phyloP scores from a whole-genome alignment of 202 grass and related monocot genomes.

The Schoenoplectus triqueter region DNA sequence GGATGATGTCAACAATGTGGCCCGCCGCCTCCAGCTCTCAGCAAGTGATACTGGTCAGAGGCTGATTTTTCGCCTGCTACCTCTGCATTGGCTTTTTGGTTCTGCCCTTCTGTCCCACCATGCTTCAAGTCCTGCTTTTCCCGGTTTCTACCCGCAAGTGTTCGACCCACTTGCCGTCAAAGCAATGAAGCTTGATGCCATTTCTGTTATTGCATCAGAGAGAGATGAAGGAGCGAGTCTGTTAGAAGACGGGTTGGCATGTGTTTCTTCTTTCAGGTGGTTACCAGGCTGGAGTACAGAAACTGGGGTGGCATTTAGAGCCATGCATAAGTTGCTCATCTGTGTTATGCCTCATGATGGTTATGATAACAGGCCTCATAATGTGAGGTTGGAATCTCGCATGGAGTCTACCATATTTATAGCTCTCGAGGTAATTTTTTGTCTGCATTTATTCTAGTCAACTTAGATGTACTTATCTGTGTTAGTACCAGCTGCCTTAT shows the following conservation, averaged over 20 bases:
- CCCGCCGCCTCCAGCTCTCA: conserved; percentile 54
- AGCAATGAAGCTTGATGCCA: conserved; percentile 84
- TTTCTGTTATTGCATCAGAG: conserved; percentile 52
- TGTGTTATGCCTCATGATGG: conserved; percentile 60
- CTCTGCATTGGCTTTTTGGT: conserved; percentile 82
- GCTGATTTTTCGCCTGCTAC: conserved; percentile 61
- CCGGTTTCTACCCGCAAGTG: conserved; percentile 61
- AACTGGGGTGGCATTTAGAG: conserved; percentile 71
- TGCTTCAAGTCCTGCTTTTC: conserved; percentile 37
- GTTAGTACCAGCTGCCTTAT: not conserved
- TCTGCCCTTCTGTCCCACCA: conserved; percentile 41
- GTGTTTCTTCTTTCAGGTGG: conserved; percentile 73
- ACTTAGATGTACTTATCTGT: not conserved
- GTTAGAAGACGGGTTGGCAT: conserved; percentile 71
- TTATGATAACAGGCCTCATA: conserved; percentile 21
- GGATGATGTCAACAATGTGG: conserved; percentile 61
- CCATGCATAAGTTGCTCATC: conserved; percentile 62
- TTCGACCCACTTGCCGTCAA: conserved; percentile 84
- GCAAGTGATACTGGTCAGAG: conserved; percentile 61
- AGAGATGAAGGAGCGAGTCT: conserved; percentile 34
- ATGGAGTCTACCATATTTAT: conserved; percentile 80
- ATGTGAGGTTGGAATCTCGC: conserved; percentile 53
- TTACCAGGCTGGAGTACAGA: conserved; percentile 82
- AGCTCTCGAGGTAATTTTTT: conserved; percentile 69
- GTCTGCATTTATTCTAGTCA: not conserved